Conservation (phyloP, 768 basidiomycete species). For the Candolleomyces eurysporus region DNA sequence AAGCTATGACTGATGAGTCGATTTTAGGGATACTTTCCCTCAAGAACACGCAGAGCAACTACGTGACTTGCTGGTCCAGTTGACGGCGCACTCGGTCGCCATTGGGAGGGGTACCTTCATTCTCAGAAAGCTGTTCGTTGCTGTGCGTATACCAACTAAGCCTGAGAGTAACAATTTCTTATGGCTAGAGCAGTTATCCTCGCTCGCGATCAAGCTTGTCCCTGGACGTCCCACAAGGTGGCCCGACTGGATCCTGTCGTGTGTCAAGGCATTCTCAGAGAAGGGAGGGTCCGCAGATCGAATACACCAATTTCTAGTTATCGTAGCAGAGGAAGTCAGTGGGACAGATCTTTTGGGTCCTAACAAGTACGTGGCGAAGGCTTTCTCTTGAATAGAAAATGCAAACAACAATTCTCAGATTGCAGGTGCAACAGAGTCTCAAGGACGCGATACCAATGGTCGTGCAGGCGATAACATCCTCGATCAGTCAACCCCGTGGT, state of each 20-base stretch:
- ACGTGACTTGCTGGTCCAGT: slow-evolving; percentile 64
- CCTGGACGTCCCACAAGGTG: slow-evolving; percentile 57
- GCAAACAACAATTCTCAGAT: slow-evolving; percentile 33
- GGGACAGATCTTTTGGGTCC: slow-evolving; percentile 72
- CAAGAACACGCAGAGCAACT: slow-evolving; percentile 54
- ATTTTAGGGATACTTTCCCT: slow-evolving; percentile 71
- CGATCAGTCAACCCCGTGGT: slow-evolving; percentile 43
- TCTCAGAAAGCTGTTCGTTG: slow-evolving; percentile 83
- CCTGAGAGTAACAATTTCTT: slow-evolving; percentile 6
- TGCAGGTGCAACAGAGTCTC: slow-evolving; percentile 63
- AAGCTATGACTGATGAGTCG: slow-evolving; percentile 3
- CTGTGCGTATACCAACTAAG: slow-evolving; percentile 47
- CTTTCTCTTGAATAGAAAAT: background rate
- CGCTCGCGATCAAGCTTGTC: slow-evolving; percentile 69
- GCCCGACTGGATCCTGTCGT: slow-evolving; percentile 75
- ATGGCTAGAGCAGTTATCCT: slow-evolving; percentile 47
- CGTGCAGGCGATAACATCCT: slow-evolving; percentile 59
- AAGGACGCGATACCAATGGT: slow-evolving; percentile 70
- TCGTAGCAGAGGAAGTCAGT: slow-evolving; percentile 80
- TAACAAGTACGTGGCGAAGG: slow-evolving; percentile 56
- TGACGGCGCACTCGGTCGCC: slow-evolving; percentile 64
- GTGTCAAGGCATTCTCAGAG: slow-evolving; percentile 58
- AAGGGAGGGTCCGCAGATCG: slow-evolving; percentile 57
- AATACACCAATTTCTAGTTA: slow-evolving; percentile 74
- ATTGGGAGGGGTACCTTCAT: slow-evolving; percentile 65